Conservation (phyloP, 202 grass and related monocot genomes). For the Musa balbisiana region DNA sequence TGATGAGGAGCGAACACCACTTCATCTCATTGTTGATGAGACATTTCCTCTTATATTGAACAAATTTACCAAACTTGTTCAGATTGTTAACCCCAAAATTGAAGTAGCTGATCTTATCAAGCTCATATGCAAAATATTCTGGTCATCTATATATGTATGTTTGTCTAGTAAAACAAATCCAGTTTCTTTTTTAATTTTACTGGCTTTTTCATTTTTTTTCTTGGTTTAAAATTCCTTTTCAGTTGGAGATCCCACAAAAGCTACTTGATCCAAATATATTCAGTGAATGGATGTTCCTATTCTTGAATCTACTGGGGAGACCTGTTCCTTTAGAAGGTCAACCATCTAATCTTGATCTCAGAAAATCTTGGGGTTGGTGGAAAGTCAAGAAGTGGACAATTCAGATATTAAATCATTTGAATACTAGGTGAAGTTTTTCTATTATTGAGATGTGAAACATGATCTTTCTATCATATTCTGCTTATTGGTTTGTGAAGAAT, state of each 20-base stretch:
- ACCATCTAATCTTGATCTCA: conserved; percentile 59
- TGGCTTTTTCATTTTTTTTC: too few relatives aligned
- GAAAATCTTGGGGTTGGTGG: conserved; percentile 98
- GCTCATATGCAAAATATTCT: conserved; percentile 98
- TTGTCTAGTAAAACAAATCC: neutral
- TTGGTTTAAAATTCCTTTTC: conserved; percentile 20
- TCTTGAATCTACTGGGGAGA: conserved; percentile 77
- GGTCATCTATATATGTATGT: conserved; percentile 98
- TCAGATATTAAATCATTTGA: conserved; percentile 89
- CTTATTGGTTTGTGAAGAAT: conserved; percentile 4
- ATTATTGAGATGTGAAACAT: neutral
- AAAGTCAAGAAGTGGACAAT: conserved; percentile 98
- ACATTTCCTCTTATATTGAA: conserved; percentile 65
- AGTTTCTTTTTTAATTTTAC: conserved; percentile 15
- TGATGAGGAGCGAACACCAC: conserved; percentile 77
- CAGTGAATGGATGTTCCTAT: conserved; percentile 86
- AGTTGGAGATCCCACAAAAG: conserved; percentile 91
- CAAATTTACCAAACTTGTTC: conserved; percentile 69
- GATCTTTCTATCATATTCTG: neutral
- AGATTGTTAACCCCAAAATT: conserved; percentile 65
- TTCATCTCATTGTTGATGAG: conserved; percentile 75
- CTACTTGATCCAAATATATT: conserved; percentile 60
- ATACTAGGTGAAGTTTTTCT: conserved; percentile 56
- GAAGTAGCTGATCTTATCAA: conserved; percentile 92
- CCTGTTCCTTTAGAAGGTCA: conserved; percentile 85